Evolutionary conservation across 352 stramenopile genomes (phyloP).

Genomic region (Globisporangium cederbergense): DNA sequence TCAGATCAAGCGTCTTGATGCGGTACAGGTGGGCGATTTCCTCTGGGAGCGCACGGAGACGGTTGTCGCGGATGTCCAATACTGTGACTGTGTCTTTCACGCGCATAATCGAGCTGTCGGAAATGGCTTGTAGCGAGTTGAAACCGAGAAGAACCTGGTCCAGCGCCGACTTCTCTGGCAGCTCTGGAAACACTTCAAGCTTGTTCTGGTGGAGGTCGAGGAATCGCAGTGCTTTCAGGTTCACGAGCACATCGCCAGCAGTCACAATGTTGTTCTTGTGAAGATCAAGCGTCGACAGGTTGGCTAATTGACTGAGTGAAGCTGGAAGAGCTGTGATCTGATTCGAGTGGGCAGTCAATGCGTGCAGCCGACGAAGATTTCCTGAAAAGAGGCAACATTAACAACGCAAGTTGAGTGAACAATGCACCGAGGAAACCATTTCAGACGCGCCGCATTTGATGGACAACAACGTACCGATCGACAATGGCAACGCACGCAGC

Average conservation of each 20-base stretch:
- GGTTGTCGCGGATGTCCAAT: conserved; percentile 80
- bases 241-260: conserved; percentile 29
- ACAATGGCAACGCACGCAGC: conserved; percentile 35
- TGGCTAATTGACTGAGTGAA: conserved; percentile 41
- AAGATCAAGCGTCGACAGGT: conserved; percentile 57
- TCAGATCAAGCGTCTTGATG: conserved; percentile 79
- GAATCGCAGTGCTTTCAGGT: conserved; percentile 39
- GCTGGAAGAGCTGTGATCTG: conserved; percentile 46
- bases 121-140: conserved; percentile 53
- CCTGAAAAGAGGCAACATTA: conserved; percentile 11
- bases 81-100: conserved; percentile 70
- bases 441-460: background rate
- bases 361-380: conserved; percentile 43
- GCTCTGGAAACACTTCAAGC: conserved; percentile 48
- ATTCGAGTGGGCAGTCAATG: conserved; percentile 61
- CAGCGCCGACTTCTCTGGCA: conserved; percentile 43
- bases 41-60: conserved; percentile 51
- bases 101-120: conserved; percentile 37
- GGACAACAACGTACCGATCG: conserved; percentile 33
- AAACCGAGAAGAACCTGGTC: conserved; percentile 79
- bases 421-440: background rate
- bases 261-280: conserved; percentile 66
- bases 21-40: conserved; percentile 57
- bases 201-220: conserved; percentile 79
- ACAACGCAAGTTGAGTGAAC: background rate